phyloP scores from a whole-genome alignment of 371 early-diverging fungal species.

The Gilbertella persicaria region DNA sequence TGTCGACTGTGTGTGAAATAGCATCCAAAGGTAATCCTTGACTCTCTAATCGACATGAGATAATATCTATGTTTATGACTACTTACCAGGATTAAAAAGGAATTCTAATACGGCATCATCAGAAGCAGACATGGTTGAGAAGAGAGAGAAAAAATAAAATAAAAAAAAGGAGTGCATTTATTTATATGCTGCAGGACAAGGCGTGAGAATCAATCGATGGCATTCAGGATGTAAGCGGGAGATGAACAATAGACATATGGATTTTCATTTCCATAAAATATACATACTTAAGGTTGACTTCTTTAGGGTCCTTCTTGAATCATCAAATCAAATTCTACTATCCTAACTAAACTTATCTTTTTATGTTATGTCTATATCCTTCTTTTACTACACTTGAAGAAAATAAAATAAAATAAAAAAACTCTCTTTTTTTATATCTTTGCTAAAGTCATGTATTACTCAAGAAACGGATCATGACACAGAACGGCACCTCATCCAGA shows the following conservation, averaged over 20 bases:
- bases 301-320: too few relatives aligned
- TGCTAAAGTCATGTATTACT: too few relatives aligned
- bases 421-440: too few relatives aligned
- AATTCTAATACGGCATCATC: slow-evolving; percentile 51
- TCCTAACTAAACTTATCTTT: too few relatives aligned
- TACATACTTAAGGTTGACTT: too few relatives aligned
- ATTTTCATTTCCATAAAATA: background rate
- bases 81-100: slow-evolving; percentile 48
- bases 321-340: too few relatives aligned
- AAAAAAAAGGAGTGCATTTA: slow-evolving; percentile 1
- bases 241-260: background rate
- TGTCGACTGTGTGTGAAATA: slow-evolving; percentile 27
- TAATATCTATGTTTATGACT: background rate
- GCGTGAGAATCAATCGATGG: slow-evolving; percentile 20
- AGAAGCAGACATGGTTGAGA: slow-evolving; percentile 16
- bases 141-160: background rate
- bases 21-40: slow-evolving; percentile 42
- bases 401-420: too few relatives aligned
- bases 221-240: slow-evolving; percentile 26
- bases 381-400: too few relatives aligned
- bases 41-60: slow-evolving; percentile 21
- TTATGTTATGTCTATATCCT: too few relatives aligned
- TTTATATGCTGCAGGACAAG: background rate
- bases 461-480: too few relatives aligned
- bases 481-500: too few relatives aligned